These are phyloP conservation scores for Podospora conica DNA, from an alignment of 495 filamentous ascomycete genomes.

Conservation along the genomic window DNA sequence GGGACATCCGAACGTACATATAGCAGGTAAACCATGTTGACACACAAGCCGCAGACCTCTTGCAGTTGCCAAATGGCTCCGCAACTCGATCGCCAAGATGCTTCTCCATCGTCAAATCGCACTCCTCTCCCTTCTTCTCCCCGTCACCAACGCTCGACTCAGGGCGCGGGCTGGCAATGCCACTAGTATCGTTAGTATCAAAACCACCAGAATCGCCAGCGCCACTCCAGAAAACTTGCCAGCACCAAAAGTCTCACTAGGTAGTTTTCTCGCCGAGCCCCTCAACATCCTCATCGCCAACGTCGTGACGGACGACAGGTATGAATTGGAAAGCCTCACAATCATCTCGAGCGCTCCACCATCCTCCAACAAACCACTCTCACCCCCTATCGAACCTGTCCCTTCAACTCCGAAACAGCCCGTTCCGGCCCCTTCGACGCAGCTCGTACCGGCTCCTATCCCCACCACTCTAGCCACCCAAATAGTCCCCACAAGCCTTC, in stretches of 20 bases:
- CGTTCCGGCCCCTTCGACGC: not conserved
- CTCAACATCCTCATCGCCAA: not conserved
- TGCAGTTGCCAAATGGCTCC: too few relatives aligned
- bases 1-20: not conserved
- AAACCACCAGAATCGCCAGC: not conserved
- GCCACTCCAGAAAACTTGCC: not conserved
- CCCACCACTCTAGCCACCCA: not conserved
- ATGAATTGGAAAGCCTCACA: not conserved
- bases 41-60: too few relatives aligned
- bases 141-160: not conserved
- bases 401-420: not conserved
- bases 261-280: not conserved
- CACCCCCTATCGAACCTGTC: not conserved
- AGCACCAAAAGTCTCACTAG: not conserved
- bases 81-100: not conserved
- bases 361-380: not conserved
- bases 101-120: not conserved
- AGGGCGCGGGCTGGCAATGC: not conserved
- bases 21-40: too few relatives aligned
- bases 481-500: not conserved
- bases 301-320: not conserved
- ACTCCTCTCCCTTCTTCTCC: not conserved
- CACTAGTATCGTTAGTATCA: not conserved
- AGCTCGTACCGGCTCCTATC: not conserved
- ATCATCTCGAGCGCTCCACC: not conserved